Conservation (phyloP, 176 grass and related monocot genomes). For the Puccinellia tenuiflora region DNA sequence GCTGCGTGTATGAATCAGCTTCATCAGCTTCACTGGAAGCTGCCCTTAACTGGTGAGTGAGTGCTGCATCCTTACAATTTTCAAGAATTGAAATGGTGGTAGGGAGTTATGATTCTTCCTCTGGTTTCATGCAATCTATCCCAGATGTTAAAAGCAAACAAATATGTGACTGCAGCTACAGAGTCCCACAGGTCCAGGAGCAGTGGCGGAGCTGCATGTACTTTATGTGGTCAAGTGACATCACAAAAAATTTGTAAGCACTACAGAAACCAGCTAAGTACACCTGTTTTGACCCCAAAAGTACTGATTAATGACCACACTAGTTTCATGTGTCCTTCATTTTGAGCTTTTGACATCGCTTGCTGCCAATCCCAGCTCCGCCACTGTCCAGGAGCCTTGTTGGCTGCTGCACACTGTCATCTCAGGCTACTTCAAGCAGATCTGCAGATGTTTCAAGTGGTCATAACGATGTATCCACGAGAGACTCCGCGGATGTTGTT, state of each 20-base stretch:
- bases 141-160: background rate
- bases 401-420: background rate
- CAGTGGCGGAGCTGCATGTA: no score
- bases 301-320: no score
- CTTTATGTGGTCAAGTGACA: no score
- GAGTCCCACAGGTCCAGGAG: background rate
- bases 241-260: no score
- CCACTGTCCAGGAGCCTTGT: background rate
- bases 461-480: background rate
- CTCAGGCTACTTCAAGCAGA: slow-evolving; percentile 1
- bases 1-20: background rate
- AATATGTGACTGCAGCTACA: background rate
- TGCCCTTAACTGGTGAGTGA: background rate
- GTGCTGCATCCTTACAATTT: background rate
- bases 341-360: no score
- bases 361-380: no score
- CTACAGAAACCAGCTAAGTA: no score
- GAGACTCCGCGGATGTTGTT: background rate
- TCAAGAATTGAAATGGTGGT: background rate
- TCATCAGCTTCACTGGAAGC: background rate
- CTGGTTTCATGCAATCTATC: background rate
- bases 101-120: background rate
- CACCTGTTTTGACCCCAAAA: no score
- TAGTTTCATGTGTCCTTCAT: no score
- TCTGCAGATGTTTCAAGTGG: background rate